Percentiles rank a stretch among this genome's conserved stretches.
Conservation (phyloP, 106 monocot species). For the Dendrobium catenatum region DNA sequence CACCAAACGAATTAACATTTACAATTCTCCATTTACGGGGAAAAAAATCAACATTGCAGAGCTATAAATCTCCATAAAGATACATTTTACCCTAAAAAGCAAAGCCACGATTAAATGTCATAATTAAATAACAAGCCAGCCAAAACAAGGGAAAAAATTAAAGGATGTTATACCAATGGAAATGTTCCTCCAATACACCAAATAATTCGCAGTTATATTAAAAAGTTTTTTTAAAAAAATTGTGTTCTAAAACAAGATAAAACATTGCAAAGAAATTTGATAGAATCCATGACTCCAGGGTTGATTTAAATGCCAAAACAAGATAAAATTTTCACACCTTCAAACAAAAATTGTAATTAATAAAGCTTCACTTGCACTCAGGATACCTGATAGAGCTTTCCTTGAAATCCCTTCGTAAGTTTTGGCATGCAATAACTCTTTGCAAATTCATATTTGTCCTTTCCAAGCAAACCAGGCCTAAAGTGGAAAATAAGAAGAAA, state of each 20-base stretch:
- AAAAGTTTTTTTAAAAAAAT: neutral
- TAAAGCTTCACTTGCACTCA: neutral
- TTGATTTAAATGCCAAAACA: neutral
- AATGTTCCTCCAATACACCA: neutral
- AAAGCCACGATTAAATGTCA: neutral
- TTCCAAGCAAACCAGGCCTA: slow-evolving; percentile 86
- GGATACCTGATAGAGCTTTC: slow-evolving; percentile 62
- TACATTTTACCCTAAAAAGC: neutral
- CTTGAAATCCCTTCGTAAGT: slow-evolving; percentile 40
- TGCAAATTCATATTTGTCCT: slow-evolving; percentile 95
- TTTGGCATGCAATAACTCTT: slow-evolving; percentile 69
- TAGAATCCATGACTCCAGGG: neutral
- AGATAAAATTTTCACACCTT: neutral
- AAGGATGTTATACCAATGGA: neutral
- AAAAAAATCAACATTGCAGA: neutral
- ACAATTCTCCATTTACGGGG: neutral
- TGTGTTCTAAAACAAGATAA: neutral
- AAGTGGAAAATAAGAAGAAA: slow-evolving; percentile 5
- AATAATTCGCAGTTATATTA: neutral
- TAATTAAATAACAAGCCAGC: neutral
- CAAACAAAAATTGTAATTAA: neutral
- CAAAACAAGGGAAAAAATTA: neutral
- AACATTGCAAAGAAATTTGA: neutral
- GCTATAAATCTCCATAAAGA: neutral
- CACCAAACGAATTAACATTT: neutral